Evolutionary conservation across 139 green algal species (phyloP), one percentile per base, ranked within the genome.

Genomic region (Tetraselmis chui): DNA sequence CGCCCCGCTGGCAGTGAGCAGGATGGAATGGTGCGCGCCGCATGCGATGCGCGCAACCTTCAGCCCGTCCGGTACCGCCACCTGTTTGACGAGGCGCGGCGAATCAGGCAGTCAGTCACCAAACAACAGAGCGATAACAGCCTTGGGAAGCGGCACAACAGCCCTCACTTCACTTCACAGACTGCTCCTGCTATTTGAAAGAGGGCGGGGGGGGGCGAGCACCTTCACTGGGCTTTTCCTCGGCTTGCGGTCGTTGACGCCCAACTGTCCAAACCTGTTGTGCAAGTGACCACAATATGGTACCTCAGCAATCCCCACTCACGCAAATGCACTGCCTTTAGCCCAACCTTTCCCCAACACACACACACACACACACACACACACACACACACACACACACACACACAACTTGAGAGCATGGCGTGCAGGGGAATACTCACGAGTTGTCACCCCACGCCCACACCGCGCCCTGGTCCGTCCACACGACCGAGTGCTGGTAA

Each of bases 371-470:
- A n/a, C n/a, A n/a, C n/a, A n/a, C n/a, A n/a, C n/a, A n/a, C n/a
- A n/a, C n/a, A n/a, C n/a, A n/a, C n/a, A n/a, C n/a, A n/a, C n/a
- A n/a, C n/a, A n/a, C n/a, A n/a, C n/a, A n/a, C n/a, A n/a, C n/a
- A n/a, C n/a, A n/a, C n/a, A n/a, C n/a, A n/a, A n/a, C n/a, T n/a
- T n/a, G n/a, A n/a, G n/a, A n/a, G n/a, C n/a, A n/a, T n/a, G n/a
- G n/a, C n/a, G 45, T 5, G 45, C 11, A 18, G 45, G 45, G 45
- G 45, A 18, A 18, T 5, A 18, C 45, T 5, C 18, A 67, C 22
- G 29, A 45, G 58, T 80, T 84, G 67, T 76, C 30, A 75, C 81
- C 81, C 81, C 81, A 84, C 22, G 81, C n/a, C 5, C 79, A 84
- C 30, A 84, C 59, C 29, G 28, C 26, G 31, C 77, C 30, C 2